Conservation (phyloP, 2,329 filamentous ascomycete genomes). For the Epichloe elymi region DNA sequence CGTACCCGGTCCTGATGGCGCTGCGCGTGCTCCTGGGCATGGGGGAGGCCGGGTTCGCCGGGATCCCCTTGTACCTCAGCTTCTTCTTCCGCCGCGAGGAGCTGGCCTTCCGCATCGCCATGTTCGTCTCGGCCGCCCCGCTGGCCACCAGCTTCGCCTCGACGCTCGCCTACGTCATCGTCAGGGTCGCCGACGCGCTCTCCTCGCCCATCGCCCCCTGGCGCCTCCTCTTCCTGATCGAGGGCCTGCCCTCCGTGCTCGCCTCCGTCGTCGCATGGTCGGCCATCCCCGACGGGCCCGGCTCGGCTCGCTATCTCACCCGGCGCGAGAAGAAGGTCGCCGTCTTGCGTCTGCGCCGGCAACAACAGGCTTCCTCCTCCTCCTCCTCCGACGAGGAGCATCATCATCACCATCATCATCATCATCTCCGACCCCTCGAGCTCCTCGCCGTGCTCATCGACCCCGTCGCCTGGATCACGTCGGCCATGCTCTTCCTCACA, state of each 20-base stretch:
- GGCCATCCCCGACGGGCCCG: slow-evolving; percentile 63
- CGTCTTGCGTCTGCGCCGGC: slow-evolving; percentile 44
- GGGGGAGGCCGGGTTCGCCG: slow-evolving; percentile 52
- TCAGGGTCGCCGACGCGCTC: slow-evolving; percentile 45
- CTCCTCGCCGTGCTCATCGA: slow-evolving; percentile 32
- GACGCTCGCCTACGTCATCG: slow-evolving; percentile 65
- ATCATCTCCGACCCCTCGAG: slow-evolving; percentile 35
- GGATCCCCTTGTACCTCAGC: slow-evolving; percentile 50
- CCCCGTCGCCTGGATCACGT: slow-evolving; percentile 49
- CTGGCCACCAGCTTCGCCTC: slow-evolving; percentile 70
- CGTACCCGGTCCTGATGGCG: slow-evolving; percentile 44
- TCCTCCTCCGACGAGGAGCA: slow-evolving; percentile 12
- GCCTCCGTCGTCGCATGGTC: slow-evolving; percentile 62
- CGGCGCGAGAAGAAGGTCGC: slow-evolving; percentile 56
- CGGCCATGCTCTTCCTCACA: slow-evolving; percentile 73
- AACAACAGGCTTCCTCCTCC: slow-evolving; percentile 3
- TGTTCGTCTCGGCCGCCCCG: slow-evolving; percentile 77
- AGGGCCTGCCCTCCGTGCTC: slow-evolving; percentile 73
- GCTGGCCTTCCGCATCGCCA: slow-evolving; percentile 69
- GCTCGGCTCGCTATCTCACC: slow-evolving; percentile 49
- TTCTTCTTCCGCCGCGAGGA: slow-evolving; percentile 57
- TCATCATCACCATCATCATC: no score
- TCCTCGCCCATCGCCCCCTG: slow-evolving; percentile 60
- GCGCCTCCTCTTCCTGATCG: slow-evolving; percentile 73
- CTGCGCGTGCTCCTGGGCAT: slow-evolving; percentile 46